Base-by-base conservation (phyloP, 176 grass and related monocot genomes). In the Hsuehochloa calcarea region DNA sequence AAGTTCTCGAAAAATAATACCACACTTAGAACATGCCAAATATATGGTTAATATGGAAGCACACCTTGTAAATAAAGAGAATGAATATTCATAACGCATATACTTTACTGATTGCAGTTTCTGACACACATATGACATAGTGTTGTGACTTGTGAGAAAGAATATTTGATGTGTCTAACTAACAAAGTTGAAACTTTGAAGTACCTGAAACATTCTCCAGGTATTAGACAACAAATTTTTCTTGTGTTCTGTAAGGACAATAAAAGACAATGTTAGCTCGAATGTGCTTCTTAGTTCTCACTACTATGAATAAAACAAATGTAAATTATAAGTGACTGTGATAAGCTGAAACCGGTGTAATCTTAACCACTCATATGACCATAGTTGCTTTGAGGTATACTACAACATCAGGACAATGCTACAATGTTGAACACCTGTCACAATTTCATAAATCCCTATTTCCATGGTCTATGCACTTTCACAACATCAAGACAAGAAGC, bases 191-290 rank as follows among this genome's bases (percentile, higher is more conserved):
- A 82, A 14, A 69, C 5, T 75, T 83, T 65, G 7, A 29, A 77
- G 77, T 91, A 98, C 96, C 96, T 95, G 96, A 86, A 63, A 61
- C 82, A 98, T 90, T 84, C 93, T 83, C 78, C 80, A 86, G 31
- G 43, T 67, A 89, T 98, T 93, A 68, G 87, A 90, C 58, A 98
- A 64, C 76, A 95, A 87, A 85, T 98, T 98, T 81, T 94, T 95
- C 90, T 98, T 92, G 87, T 98, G 91, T 54, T 98, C 96, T 95
- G 56, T 40, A 74, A 81, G 44, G 31, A 77, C 5, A 84, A 82
- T 4, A 40, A 64, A 80, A 79, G 2, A 38, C 5, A 29, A 29
- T 29, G 29, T 29, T n/a, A n/a, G n/a, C n/a, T n/a, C n/a, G n/a
- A n/a, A n/a, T n/a, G n/a, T n/a, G 29, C 29, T 29, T 29, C 29